These are phyloP conservation scores for Cardamine chenopodiifolia DNA, from an alignment of 345 rosid genomes.

Conservation along the genomic window DNA sequence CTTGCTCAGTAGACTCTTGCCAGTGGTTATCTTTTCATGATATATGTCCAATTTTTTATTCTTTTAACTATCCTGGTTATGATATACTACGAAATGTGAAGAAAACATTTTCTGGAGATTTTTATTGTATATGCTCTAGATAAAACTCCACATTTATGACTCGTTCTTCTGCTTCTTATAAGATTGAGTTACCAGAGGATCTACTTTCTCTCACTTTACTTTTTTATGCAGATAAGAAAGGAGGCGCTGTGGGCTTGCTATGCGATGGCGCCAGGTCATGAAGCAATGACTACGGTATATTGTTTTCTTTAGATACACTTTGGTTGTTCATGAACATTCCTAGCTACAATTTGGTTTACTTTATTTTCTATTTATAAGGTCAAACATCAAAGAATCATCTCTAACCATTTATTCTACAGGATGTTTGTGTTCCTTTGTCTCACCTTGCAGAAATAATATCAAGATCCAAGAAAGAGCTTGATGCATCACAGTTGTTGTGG, in stretches of 20 bases:
- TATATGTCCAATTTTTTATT: background rate
- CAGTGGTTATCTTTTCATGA: background rate
- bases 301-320: conserved; percentile 6
- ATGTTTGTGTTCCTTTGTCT: conserved; percentile 91
- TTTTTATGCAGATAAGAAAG: conserved; percentile 71
- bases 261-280: conserved; percentile 84
- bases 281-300: conserved; percentile 83
- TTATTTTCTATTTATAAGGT: background rate
- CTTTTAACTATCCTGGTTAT: background rate
- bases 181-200: background rate
- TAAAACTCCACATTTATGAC: background rate
- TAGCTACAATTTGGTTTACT: background rate
- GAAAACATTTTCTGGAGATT: background rate
- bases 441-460: conserved; percentile 79
- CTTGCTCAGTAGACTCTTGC: background rate
- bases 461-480: conserved; percentile 69
- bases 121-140: background rate
- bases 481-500: conserved; percentile 68
- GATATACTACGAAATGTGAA: background rate
- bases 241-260: conserved; percentile 91
- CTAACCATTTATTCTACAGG: conserved; percentile 50
- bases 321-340: background rate
- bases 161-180: background rate
- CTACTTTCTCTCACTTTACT: background rate
- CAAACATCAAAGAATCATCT: conserved; percentile 15